Percentiles rank a stretch among this genome's conserved stretches.
Evolutionary conservation across 768 basidiomycete species (phyloP).

Genomic region (Suillus plorans): DNA sequence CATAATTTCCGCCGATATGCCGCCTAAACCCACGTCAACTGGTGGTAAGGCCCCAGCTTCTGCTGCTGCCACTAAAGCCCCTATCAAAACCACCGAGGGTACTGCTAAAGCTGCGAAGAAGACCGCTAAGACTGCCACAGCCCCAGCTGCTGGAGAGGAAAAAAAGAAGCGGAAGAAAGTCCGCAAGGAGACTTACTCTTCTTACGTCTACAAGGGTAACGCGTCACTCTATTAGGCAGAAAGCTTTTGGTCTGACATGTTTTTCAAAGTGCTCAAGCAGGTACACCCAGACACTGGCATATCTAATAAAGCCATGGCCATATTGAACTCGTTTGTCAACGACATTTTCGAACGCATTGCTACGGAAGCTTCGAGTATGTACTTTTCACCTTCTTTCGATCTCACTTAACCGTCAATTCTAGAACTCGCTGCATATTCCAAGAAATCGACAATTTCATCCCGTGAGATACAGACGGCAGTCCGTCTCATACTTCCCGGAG

Average conservation of each 20-base stretch:
- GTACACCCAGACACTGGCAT: conserved; percentile 99
- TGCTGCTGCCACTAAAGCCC: conserved; percentile 57
- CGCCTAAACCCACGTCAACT: conserved; percentile 68
- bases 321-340: conserved; percentile 94
- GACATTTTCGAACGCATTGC: conserved; percentile 96
- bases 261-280: conserved; percentile 78
- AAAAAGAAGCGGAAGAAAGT: conserved; percentile 89
- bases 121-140: conserved; percentile 53
- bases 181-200: conserved; percentile 91
- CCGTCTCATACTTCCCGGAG: conserved; percentile 93
- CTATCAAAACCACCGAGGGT: conserved; percentile 53
- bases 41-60: conserved; percentile 73
- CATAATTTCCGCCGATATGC: conserved; percentile 34
- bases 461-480: conserved; percentile 98
- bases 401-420: background rate
- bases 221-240: conserved; percentile 5
- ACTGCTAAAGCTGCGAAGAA: conserved; percentile 76
- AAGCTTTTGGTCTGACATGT: conserved; percentile 5
- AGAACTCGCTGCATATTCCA: conserved; percentile 97
- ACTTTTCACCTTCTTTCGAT: conserved; percentile 5
- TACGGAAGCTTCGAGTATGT: conserved; percentile 84
- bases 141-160: conserved; percentile 60
- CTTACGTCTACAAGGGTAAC: conserved; percentile 89
- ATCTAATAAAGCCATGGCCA: conserved; percentile 98
- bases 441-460: conserved; percentile 98